These are phyloP conservation scores for Tolypocladium pustulatum DNA, from an alignment of 2,329 filamentous ascomycete species.

Conservation along the genomic window DNA sequence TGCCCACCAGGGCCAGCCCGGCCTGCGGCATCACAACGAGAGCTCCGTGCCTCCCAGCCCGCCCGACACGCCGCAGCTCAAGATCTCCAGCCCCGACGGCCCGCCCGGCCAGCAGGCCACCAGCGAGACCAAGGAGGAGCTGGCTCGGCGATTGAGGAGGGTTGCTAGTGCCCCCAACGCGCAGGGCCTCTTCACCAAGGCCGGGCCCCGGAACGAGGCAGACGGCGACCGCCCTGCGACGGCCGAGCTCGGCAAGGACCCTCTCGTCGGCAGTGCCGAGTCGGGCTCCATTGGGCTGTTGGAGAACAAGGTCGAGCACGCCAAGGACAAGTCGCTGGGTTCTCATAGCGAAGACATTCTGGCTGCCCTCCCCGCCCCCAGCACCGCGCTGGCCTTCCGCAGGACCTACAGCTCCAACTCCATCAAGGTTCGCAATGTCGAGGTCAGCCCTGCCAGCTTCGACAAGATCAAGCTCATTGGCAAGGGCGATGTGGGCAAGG, in stretches of 20 bases:
- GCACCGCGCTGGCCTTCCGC: constrained; percentile 66
- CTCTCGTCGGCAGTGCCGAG: constrained; percentile 44
- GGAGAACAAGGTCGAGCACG: constrained; percentile 17
- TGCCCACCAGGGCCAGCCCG: constrained; percentile 87
- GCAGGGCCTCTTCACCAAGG: constrained; percentile 71
- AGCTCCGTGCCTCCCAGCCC: constrained; percentile 87
- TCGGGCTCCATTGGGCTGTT: constrained; percentile 28
- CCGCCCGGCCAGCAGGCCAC: constrained; percentile 56
- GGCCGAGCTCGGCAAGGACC: constrained; percentile 78
- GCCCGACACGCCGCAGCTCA: constrained; percentile 75
- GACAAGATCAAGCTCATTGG: constrained; percentile 99
- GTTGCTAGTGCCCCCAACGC: constrained; percentile 96
- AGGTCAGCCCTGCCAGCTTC: constrained; percentile 90
- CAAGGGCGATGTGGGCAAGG: constrained; percentile 97
- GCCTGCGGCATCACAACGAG: constrained; percentile 88
- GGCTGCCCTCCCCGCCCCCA: constrained; percentile 53
- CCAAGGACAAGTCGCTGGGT: constrained; percentile 22
- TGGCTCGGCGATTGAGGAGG: constrained; percentile 83
- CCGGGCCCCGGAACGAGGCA: constrained; percentile 21
- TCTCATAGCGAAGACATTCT: constrained; percentile 40
- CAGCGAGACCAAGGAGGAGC: constrained; percentile 79
- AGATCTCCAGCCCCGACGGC: constrained; percentile 58
- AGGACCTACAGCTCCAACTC: constrained; percentile 98
- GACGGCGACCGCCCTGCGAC: constrained; percentile 65
- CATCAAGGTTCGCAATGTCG: constrained; percentile 95